Conservation (phyloP, 805 yeast genomes). For the Hanseniaspora guilliermondii region DNA sequence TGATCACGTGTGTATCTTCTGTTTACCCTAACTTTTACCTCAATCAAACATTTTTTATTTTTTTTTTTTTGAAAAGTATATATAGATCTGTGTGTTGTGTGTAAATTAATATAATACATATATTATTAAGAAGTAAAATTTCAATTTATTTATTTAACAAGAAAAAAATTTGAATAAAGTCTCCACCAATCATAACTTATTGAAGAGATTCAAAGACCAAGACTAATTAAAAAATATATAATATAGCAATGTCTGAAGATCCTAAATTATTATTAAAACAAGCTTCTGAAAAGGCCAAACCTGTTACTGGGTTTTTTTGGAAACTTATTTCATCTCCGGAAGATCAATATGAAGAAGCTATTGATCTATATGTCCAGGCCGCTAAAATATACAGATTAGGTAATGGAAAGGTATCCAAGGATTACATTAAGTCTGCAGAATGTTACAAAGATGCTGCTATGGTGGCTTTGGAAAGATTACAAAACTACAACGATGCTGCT, state of each 20-base stretch:
- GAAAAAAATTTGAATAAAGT: slow-evolving; percentile 19
- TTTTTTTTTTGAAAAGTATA: no score
- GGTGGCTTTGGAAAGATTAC: slow-evolving; percentile 20
- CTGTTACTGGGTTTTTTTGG: slow-evolving; percentile 54
- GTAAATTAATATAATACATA: no score
- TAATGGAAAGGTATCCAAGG: slow-evolving; percentile 64
- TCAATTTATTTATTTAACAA: neutral
- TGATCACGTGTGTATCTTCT: no score
- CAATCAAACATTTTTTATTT: no score
- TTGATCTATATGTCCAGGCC: slow-evolving; percentile 80
- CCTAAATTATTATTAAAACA: slow-evolving; percentile 28
- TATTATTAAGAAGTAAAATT: no score
- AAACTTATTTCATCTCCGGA: slow-evolving; percentile 48
- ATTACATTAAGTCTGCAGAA: slow-evolving; percentile 76
- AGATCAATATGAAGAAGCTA: slow-evolving; percentile 75
- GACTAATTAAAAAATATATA: neutral
- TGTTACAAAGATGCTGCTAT: slow-evolving; percentile 49
- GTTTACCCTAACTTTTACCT: no score
- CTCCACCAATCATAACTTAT: slow-evolving; percentile 32
- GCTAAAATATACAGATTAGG: slow-evolving; percentile 77
- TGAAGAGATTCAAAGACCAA: neutral
- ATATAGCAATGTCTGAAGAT: neutral
- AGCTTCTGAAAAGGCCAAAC: slow-evolving; percentile 58
- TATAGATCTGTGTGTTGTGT: no score
- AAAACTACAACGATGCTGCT: slow-evolving; percentile 80